Conservation (phyloP, 73 alveolate species). For the Stentor coeruleus region DNA sequence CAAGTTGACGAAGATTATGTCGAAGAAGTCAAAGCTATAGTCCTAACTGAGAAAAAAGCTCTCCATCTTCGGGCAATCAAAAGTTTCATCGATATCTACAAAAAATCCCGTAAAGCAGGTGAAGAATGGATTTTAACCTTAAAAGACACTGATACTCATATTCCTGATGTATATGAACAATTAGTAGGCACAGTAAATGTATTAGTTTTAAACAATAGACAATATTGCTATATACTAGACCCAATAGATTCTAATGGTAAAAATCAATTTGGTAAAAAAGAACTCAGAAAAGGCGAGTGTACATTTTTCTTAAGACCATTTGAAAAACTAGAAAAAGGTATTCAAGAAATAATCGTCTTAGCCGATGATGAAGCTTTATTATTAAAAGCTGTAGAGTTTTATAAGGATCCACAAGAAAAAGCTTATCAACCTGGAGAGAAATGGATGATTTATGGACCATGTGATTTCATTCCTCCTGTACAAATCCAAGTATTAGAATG, state of each 20-base stretch:
- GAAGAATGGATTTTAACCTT: conserved; percentile 77
- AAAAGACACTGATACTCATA: conserved; percentile 58
- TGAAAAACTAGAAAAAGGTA: conserved; percentile 68
- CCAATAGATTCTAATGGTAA: conserved; percentile 46
- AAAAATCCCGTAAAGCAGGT: conserved; percentile 64
- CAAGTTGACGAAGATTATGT: conserved; percentile 54
- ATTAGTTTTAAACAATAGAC: conserved; percentile 46
- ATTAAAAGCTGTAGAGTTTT: conserved; percentile 49
- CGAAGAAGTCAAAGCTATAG: conserved; percentile 46
- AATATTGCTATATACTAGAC: conserved; percentile 61
- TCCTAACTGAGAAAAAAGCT: conserved; percentile 54
- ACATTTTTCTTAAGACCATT: conserved; percentile 70
- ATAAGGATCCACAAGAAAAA: conserved; percentile 34
- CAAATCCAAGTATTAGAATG: conserved; percentile 57
- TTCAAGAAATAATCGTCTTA: conserved; percentile 44
- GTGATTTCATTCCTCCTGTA: conserved; percentile 66
- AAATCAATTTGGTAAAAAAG: conserved; percentile 63
- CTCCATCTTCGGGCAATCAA: conserved; percentile 62
- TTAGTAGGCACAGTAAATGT: conserved; percentile 40
- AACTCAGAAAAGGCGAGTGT: conserved; percentile 60
- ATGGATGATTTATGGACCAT: conserved; percentile 81
- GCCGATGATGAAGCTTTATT: conserved; percentile 78
- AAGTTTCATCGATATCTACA: conserved; percentile 65
- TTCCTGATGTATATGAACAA: conserved; percentile 61
- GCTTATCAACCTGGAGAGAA: conserved; percentile 52